Conservation (phyloP, 2,329 filamentous ascomycete genomes). For the Arachnopeziza araneosa region DNA sequence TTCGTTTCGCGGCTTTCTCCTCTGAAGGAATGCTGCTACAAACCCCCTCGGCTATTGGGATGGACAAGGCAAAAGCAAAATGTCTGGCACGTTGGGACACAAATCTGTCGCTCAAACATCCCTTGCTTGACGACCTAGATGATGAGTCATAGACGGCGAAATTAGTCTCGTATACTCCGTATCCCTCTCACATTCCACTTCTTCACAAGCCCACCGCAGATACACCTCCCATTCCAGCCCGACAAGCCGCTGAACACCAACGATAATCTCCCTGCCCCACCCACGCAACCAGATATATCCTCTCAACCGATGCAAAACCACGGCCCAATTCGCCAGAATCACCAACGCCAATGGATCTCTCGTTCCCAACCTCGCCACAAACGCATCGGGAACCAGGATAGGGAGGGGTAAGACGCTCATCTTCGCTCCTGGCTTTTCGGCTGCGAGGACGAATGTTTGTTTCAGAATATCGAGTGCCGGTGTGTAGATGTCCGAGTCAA, state of each 20-base stretch:
- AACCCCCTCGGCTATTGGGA: too few species aligned
- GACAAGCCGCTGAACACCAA: conserved; percentile 2
- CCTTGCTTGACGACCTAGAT: too few species aligned
- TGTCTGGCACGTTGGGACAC: too few species aligned
- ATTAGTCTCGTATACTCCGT: too few species aligned
- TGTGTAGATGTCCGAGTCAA: not conserved
- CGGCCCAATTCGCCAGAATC: conserved; percentile 13
- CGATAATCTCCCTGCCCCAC: conserved; percentile 14
- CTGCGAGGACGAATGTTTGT: conserved; percentile 1
- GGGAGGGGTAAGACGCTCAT: conserved; percentile 6
- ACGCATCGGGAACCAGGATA: conserved; percentile 2
- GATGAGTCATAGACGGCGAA: too few species aligned
- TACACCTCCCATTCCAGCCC: not conserved
- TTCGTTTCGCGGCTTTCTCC: too few species aligned
- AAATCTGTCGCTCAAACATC: too few species aligned
- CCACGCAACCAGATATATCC: conserved; percentile 7
- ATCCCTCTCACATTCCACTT: not conserved
- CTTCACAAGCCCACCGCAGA: not conserved
- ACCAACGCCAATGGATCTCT: conserved; percentile 8
- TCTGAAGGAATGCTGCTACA: too few species aligned
- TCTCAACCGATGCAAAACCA: conserved; percentile 10
- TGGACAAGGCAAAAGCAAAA: too few species aligned
- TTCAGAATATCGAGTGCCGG: not conserved
- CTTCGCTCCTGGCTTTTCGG: conserved; percentile 1
- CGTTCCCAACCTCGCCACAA: conserved; percentile 4